Conservation (phyloP, 768 basidiomycete genomes). For the Panellus pusillus region DNA sequence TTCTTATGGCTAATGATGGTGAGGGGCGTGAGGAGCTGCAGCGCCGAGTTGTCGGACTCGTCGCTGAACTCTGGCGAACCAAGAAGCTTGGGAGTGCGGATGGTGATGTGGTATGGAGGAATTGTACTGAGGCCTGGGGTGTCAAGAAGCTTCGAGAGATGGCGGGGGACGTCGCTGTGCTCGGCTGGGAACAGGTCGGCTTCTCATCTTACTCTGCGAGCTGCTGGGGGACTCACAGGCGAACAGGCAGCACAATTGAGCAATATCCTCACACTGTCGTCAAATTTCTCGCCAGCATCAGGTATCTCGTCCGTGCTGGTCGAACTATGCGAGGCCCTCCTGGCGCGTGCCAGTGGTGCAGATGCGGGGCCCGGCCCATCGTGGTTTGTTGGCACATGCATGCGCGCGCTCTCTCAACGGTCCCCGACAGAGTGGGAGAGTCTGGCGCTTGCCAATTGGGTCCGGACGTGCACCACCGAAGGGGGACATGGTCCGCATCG, state of each 20-base stretch:
- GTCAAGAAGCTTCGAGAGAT: constrained; percentile 38
- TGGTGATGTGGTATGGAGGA: constrained; percentile 60
- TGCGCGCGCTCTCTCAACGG: constrained; percentile 50
- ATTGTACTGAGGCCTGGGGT: constrained; percentile 52
- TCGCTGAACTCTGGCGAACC: constrained; percentile 47
- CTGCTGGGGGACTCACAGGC: not conserved
- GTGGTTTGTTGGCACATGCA: constrained; percentile 62
- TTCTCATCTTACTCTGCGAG: not conserved
- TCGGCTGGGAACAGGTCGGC: constrained; percentile 12
- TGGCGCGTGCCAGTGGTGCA: constrained; percentile 34
- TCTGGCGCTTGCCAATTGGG: constrained; percentile 54
- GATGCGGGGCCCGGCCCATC: constrained; percentile 39
- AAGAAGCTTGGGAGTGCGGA: constrained; percentile 49
- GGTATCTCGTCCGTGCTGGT: constrained; percentile 40
- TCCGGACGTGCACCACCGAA: constrained; percentile 32
- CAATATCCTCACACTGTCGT: constrained; percentile 53
- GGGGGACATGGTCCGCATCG: constrained; percentile 58
- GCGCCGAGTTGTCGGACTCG: constrained; percentile 42
- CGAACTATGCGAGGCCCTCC: constrained; percentile 42
- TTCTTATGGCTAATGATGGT: constrained; percentile 30
- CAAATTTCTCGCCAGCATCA: constrained; percentile 45
- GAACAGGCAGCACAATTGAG: constrained; percentile 51
- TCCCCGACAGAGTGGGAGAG: constrained; percentile 46
- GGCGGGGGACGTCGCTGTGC: constrained; percentile 31
- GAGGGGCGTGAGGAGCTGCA: constrained; percentile 37